Conservation (phyloP, 2,329 filamentous ascomycete species). For the Microdochium nivale region DNA sequence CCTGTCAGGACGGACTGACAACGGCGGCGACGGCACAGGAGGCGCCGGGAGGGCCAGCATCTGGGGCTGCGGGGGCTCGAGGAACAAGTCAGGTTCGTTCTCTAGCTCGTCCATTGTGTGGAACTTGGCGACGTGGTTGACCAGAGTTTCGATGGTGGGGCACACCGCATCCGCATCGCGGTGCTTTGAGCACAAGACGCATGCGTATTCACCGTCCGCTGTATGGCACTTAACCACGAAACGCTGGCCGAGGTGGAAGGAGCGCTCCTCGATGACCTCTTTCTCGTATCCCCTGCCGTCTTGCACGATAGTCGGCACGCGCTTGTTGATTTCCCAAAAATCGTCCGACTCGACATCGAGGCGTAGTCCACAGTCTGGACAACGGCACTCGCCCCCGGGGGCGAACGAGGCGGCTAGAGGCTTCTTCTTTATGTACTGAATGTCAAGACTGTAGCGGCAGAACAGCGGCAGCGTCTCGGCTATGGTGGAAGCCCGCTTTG, state of each 20-base stretch:
- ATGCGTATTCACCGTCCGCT: conserved; percentile 19
- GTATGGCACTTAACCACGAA: conserved; percentile 29
- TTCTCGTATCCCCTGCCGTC: conserved; percentile 5
- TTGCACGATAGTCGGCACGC: conserved; percentile 1
- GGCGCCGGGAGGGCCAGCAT: conserved; percentile 36
- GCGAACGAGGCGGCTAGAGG: conserved; percentile 12
- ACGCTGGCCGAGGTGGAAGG: conserved; percentile 21
- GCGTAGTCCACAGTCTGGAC: conserved; percentile 16
- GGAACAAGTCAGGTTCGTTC: conserved; percentile 7
- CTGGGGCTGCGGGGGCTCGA: conserved; percentile 30
- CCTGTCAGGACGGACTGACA: conserved; percentile 13
- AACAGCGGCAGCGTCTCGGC: conserved; percentile 15
- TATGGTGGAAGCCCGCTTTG: conserved; percentile 5
- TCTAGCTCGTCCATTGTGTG: conserved; percentile 8
- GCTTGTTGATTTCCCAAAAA: conserved; percentile 18
- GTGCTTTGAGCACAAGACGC: conserved; percentile 19
- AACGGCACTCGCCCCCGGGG: conserved; percentile 11
- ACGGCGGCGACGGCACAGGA: conserved; percentile 23
- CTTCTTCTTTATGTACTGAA: conserved; percentile 17
- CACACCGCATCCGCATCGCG: conserved; percentile 19
- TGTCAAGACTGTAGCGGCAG: conserved; percentile 20
- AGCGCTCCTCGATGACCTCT: conserved; percentile 15
- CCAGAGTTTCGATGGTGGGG: conserved; percentile 16
- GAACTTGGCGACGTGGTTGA: conserved; percentile 17
- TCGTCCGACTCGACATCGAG: conserved; percentile 16